Conservation (phyloP, 768 basidiomycete genomes). For the Russula vinacea region DNA sequence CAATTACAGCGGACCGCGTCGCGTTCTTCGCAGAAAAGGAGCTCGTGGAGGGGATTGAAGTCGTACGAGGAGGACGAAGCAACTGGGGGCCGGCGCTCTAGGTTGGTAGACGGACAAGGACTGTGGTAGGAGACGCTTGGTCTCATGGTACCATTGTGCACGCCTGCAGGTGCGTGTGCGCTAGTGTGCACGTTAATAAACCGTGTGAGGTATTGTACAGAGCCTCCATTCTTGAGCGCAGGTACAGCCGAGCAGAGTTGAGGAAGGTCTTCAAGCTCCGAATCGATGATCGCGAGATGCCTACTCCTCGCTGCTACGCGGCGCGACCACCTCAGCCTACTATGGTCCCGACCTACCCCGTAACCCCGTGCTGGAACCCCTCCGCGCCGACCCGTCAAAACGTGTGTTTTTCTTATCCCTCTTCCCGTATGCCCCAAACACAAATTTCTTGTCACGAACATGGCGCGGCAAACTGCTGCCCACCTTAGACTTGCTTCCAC, state of each 20-base stretch:
- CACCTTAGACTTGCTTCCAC: no score
- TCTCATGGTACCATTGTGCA: slow-evolving; percentile 36
- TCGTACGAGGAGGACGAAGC: slow-evolving; percentile 73
- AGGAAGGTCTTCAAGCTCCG: no score
- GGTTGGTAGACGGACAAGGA: slow-evolving; percentile 59
- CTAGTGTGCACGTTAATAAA: neutral
- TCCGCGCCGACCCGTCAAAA: slow-evolving; percentile 45
- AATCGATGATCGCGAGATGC: no score
- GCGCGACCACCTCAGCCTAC: slow-evolving; percentile 59
- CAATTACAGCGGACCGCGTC: slow-evolving; percentile 91
- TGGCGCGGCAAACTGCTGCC: no score
- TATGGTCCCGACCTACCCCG: slow-evolving; percentile 35
- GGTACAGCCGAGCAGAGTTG: no score
- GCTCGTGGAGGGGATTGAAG: slow-evolving; percentile 77
- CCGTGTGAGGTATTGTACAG: neutral
- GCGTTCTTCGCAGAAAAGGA: slow-evolving; percentile 99
- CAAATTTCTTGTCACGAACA: no score
- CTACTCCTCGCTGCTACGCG: slow-evolving; percentile 42
- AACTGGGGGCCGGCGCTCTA: slow-evolving; percentile 68
- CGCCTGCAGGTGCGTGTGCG: neutral
- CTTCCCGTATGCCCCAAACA: no score
- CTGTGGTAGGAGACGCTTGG: slow-evolving; percentile 64
- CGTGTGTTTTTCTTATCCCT: slow-evolving; percentile 78
- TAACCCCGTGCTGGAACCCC: slow-evolving; percentile 32
- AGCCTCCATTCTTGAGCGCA: no score